Evolutionary conservation across 2,329 filamentous ascomycete genomes (phyloP), one percentile per base, ranked within the genome.

Genomic region (Phaeophleospora eucalypticola): DNA sequence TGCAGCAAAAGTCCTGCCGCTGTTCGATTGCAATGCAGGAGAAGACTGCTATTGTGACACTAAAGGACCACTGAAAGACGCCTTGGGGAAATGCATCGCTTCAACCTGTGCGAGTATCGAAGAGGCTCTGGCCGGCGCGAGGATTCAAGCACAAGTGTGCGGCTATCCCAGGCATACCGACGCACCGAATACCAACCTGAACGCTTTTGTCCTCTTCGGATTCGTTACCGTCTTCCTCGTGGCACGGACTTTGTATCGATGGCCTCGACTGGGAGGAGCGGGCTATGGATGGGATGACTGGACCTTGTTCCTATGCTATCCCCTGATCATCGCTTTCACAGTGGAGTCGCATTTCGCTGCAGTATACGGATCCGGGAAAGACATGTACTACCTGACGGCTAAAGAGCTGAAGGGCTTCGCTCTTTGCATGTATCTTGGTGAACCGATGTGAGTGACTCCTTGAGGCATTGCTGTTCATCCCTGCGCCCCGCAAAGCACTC

Each of bases 251-350:
- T 8, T 41, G 4, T 48, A 38, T 27, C 39, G 45, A 10, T 43
- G 41, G 35, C 45, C 45, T 6, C 9, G 17, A 6, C 16, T 48
- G 7, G 44, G 38, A 9, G 40, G 45, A 2, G 45, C 41, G 18
- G 45, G 45, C 4, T 37, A 43, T 27, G 41, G 45, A 12, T 44
- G 40, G 45, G 45, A 48, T 32, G 45, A 43, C 35, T 36, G 41
- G 35, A 21, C 12, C 18, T n/a, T 48, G 17, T 15, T 47, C 18
- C 12, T 43, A 4, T 36, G 33, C n/a, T 48, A 38, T n/a, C 21
- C 41, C 2, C 27, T 36, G 8, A 41, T 36, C 7, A 17, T 39
- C n/a, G 45, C 40, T 10, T 21, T 48, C 24, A 48, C 45, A 12
- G 17, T 48, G 9, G 40, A 18, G 20, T 27, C 40, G 12, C 33